phyloP scores from a whole-genome alignment of 208 protist genomes.

The Lotmaria passim region DNA sequence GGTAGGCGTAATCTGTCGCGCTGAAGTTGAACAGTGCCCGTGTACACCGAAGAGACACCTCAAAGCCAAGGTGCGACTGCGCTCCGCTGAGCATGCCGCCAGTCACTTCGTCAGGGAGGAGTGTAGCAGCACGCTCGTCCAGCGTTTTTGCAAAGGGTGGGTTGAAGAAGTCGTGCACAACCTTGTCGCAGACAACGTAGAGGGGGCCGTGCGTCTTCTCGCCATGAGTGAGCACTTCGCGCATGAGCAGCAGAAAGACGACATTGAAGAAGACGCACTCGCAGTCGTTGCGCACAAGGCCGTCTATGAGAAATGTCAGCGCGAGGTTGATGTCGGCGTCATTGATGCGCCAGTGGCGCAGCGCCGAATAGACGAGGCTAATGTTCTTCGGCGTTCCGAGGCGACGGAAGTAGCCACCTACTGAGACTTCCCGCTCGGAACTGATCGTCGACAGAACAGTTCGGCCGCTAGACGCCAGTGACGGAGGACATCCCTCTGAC shows the following conservation, averaged over 20 bases:
- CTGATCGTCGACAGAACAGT: constrained; percentile 56
- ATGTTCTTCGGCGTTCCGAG: constrained; percentile 73
- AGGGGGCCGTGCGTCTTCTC: constrained; percentile 69
- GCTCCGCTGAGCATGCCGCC: constrained; percentile 57
- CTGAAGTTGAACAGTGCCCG: constrained; percentile 80
- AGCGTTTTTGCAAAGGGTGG: constrained; percentile 64
- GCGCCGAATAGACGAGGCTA: constrained; percentile 61
- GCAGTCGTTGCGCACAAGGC: constrained; percentile 57
- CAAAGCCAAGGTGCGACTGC: constrained; percentile 83
- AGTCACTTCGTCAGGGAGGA: constrained; percentile 34
- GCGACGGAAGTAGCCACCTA: constrained; percentile 74
- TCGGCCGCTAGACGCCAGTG: constrained; percentile 38
- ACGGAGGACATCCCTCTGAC: constrained; percentile 37
- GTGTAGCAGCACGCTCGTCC: constrained; percentile 39
- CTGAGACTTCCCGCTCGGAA: constrained; percentile 76
- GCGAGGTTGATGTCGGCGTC: constrained; percentile 82
- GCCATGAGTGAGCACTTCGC: constrained; percentile 74
- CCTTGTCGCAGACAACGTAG: constrained; percentile 76
- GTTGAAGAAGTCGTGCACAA: constrained; percentile 91
- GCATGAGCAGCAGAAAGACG: constrained; percentile 74
- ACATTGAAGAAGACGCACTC: constrained; percentile 76
- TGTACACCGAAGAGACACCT: constrained; percentile 82
- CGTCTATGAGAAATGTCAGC: constrained; percentile 75
- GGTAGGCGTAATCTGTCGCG: constrained; percentile 74
- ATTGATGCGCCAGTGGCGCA: constrained; percentile 82